phyloP scores from a whole-genome alignment of 495 filamentous ascomycete species.

The Hypoxylon lienhwacheense region DNA sequence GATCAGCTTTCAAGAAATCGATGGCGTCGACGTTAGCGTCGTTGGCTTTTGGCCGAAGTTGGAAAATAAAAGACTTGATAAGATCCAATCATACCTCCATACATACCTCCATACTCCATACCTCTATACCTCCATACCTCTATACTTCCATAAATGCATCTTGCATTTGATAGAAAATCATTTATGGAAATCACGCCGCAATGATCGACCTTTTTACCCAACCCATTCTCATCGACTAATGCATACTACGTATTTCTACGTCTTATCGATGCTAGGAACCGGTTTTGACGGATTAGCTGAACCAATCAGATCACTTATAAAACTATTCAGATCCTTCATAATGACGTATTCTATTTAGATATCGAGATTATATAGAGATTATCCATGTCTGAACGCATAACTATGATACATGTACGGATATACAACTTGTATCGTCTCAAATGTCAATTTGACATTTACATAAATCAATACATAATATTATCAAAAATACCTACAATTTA shows the following conservation, averaged over 20 bases:
- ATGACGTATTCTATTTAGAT: constrained; percentile 26
- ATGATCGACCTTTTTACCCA: constrained; percentile 9
- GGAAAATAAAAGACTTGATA: constrained; percentile 15
- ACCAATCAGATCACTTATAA: constrained; percentile 14
- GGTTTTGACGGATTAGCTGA: constrained; percentile 15
- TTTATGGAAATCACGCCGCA: neutral
- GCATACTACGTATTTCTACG: constrained; percentile 5
- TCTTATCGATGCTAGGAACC: constrained; percentile 19
- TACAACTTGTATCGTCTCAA: too few species aligned
- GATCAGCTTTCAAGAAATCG: constrained; percentile 22
- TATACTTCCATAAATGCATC: neutral
- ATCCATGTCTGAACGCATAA: too few species aligned
- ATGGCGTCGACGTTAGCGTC: constrained; percentile 29
- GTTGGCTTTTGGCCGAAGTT: constrained; percentile 13
- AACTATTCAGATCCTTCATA: constrained; percentile 2
- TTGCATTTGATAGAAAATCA: neutral
- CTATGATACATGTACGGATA: too few species aligned
- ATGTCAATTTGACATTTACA: too few species aligned
- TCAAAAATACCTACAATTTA: too few species aligned
- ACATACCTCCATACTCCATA: constrained; percentile 5
- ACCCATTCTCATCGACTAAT: constrained; percentile 14
- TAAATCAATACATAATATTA: too few species aligned
- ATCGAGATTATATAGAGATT: too few species aligned
- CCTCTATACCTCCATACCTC: neutral
- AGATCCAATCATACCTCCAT: constrained; percentile 9